Percentiles rank a stretch among this genome's conserved stretches.
Conservation (phyloP, 768 basidiomycete genomes). For the Phylloporus arenicola region DNA sequence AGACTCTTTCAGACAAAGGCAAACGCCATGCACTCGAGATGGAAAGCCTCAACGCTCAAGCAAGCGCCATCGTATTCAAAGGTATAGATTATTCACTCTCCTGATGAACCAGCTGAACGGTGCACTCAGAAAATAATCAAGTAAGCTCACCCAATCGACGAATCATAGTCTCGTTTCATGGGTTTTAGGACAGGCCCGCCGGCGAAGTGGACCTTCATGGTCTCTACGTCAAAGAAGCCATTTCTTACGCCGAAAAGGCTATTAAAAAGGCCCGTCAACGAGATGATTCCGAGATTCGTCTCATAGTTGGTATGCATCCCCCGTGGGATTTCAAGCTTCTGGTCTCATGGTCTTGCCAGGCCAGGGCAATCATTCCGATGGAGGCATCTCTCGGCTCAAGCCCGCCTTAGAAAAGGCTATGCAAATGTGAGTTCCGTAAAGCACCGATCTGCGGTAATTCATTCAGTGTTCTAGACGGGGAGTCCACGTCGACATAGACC, state of each 20-base stretch:
- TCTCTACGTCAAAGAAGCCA: constrained; percentile 88
- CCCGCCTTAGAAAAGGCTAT: constrained; percentile 86
- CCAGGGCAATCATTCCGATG: constrained; percentile 82
- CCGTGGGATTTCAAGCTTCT: background rate
- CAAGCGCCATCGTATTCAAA: constrained; percentile 77
- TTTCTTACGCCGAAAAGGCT: constrained; percentile 64
- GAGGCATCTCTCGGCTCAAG: constrained; percentile 74
- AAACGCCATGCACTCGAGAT: constrained; percentile 71
- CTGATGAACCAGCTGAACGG: background rate
- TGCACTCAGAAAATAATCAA: constrained; percentile 64
- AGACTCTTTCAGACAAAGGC: constrained; percentile 73
- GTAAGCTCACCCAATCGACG: constrained; percentile 26
- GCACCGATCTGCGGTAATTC: background rate
- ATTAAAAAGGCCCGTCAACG: constrained; percentile 56
- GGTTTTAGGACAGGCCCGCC: constrained; percentile 48
- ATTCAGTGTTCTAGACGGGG: constrained; percentile 47
- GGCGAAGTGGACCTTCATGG: constrained; percentile 88
- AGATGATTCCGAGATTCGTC: constrained; percentile 57
- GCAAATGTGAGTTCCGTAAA: constrained; percentile 47
- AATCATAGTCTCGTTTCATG: background rate
- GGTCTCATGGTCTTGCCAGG: constrained; percentile 37
- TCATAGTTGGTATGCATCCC: constrained; percentile 73
- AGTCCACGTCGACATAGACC: constrained; percentile 69
- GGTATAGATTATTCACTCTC: background rate
- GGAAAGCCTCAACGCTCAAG: constrained; percentile 72